phyloP scores from a whole-genome alignment of 768 basidiomycete genomes.

The Boletus pseudo-olivaceus region DNA sequence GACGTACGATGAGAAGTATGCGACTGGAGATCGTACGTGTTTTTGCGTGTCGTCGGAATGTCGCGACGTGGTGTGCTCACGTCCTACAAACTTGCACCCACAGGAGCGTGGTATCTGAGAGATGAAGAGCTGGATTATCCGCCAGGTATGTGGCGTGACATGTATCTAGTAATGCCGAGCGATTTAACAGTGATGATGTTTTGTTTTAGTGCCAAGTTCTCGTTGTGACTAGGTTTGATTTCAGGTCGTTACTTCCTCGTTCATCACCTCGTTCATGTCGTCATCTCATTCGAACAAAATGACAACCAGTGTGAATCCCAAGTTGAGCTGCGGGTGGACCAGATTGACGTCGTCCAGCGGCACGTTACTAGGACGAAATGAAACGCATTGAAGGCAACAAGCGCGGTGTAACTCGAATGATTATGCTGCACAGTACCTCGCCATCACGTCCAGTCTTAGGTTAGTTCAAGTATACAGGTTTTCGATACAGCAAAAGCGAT shows the following conservation, averaged over 20 bases:
- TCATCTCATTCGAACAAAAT: neutral
- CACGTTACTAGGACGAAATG: too few species aligned
- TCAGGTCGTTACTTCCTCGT: neutral
- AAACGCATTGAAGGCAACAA: too few species aligned
- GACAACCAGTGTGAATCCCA: neutral
- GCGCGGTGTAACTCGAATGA: too few species aligned
- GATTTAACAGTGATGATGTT: neutral
- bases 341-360: neutral
- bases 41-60: neutral
- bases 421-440: too few species aligned
- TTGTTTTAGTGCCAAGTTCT: neutral
- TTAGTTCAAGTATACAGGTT: too few species aligned
- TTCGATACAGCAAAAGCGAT: too few species aligned
- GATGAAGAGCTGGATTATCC: constrained; percentile 14
- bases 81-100: neutral
- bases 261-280: neutral
- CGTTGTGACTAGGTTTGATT: neutral
- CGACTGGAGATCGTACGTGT: constrained; percentile 35
- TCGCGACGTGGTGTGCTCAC: neutral
- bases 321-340: neutral
- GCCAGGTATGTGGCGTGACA: constrained; percentile 2
- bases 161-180: neutral
- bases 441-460: too few species aligned
- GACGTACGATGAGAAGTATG: constrained; percentile 47
- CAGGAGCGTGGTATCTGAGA: constrained; percentile 15